Evolutionary conservation across 495 filamentous ascomycete genomes (phyloP), one percentile per base, ranked within the genome.

Genomic region (Neurospora hispaniola): DNA sequence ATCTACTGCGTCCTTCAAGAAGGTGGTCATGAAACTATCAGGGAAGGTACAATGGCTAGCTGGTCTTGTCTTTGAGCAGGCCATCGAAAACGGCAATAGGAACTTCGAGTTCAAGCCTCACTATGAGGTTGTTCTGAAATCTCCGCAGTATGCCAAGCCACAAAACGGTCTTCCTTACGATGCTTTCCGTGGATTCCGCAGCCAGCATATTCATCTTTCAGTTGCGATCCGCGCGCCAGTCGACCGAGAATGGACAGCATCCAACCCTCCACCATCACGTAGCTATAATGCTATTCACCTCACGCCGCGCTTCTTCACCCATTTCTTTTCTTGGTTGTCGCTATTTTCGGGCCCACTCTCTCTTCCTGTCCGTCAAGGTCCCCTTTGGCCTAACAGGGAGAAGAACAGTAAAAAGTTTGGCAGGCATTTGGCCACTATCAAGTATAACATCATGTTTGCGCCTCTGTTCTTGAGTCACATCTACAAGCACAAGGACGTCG

Each of bases 361-460:
- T 12, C 88, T 99, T 38, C 96, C 96, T 38, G 91, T 99, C 71
- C 91, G 96, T 1, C 96, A 99, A 81, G 96, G 96, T 10, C 86
- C 86, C 41, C 85, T 99, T 14, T 99, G 93, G 89, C 96, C 94
- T 16, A 94, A 93, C 10, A 84, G 92, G 69, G 94, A 97, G 69
- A 98, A 97, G 83, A 94, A 94, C 44, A 97, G 92, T 83, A 99
- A 98, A 84, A 99, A 99, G 80, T 98, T 99, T 81, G 95, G 94
- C 40, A 90, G 96, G 69, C 96, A 99, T 82, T 84, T 99, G 71
- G 95, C 94, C 9, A 98, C 96, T 11, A 93, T 99, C 83, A 98
- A 99, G 83, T 98, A 99, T 82, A 97, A 94, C 75, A 81, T 99
- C 48, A 88, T 97, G 8, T 85, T 99, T 16, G 96, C 96, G 3